Evolutionary conservation across 1,284 basidiomycete species (phyloP), one percentile per base, ranked within the genome.

Genomic region (Trichosporon faecale): DNA sequence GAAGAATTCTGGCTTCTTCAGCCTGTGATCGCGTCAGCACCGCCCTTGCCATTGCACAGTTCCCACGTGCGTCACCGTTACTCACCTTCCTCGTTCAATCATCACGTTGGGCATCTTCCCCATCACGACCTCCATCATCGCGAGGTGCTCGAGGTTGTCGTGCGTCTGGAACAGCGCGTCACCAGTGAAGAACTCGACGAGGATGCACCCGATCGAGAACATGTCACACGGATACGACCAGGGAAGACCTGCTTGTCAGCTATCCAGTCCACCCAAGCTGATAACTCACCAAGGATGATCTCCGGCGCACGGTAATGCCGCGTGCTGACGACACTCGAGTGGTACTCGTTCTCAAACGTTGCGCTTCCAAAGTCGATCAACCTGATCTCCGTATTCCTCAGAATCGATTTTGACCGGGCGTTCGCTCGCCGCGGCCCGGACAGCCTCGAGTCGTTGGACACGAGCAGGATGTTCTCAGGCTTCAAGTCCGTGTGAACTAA

Each of bases 91-190:
- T 66, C 82, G 82, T 23, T 85, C 80, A 1, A 84, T 75, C 81
- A 96, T 94, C 4, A 90, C 89, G 61, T 91, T 89, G 0, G 95
- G 94, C 90, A 99, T 95, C 84, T 91, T 91, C 72, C 96, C 97
- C 89, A 99, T 96, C 40, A 99, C 97, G 75, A 92, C 90, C 83
- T 99, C 95, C 97, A 99, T 99, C 97, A 99, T 99, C 57, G 97
- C 97, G 7, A 99, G 89, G 82, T 99, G 97, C 81, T 99, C 97
- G 12, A 99, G 88, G 81, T 99, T 99, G 85, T 99, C 96, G 80
- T 98, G 96, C 0, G 97, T 99, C 84, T 99, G 97, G 86, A 98
- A 99, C 35, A 99, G 87, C 3, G 97, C 97, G 61, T 96, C 90
- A 40, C 97, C 97, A 2, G 97, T 99, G 85, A 91, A 97, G 82